Conservation (phyloP, 108 stramenopile genomes). For the Bacterosira constricta region DNA sequence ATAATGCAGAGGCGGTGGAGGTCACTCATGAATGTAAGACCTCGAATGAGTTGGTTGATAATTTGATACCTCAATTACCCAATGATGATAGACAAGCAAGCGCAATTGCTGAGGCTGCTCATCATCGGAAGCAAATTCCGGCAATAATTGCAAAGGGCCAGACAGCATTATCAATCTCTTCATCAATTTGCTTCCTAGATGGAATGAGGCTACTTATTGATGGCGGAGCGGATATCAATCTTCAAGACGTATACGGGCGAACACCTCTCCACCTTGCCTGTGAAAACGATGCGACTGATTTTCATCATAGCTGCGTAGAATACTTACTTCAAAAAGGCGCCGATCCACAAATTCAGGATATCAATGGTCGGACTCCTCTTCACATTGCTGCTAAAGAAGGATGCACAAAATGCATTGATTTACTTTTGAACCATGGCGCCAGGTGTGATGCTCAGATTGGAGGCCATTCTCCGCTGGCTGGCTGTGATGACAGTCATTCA, state of each 20-base stretch:
- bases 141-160: conserved; percentile 11
- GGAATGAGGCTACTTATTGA: conserved; percentile 40
- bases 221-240: conserved; percentile 28
- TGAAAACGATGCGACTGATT: conserved; percentile 6
- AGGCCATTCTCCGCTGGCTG: conserved; percentile 7
- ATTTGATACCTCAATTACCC: too few relatives aligned
- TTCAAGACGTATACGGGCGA: conserved; percentile 16
- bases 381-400: conserved; percentile 20
- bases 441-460: conserved; percentile 10
- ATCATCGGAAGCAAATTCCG: background rate
- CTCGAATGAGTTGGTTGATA: too few relatives aligned
- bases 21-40: too few relatives aligned
- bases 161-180: conserved; percentile 21
- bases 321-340: conserved; percentile 25
- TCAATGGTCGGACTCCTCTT: conserved; percentile 11
- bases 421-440: conserved; percentile 16
- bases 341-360: conserved; percentile 10
- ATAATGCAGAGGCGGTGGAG: too few relatives aligned
- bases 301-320: conserved; percentile 15
- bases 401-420: conserved; percentile 9
- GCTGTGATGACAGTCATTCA: conserved; percentile 12
- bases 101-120: background rate
- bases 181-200: conserved; percentile 23
- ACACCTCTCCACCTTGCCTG: conserved; percentile 21
- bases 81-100: conserved; percentile 12